phyloP scores from a whole-genome alignment of 2,329 filamentous ascomycete species.

The Pseudogymnoascus sp. region DNA sequence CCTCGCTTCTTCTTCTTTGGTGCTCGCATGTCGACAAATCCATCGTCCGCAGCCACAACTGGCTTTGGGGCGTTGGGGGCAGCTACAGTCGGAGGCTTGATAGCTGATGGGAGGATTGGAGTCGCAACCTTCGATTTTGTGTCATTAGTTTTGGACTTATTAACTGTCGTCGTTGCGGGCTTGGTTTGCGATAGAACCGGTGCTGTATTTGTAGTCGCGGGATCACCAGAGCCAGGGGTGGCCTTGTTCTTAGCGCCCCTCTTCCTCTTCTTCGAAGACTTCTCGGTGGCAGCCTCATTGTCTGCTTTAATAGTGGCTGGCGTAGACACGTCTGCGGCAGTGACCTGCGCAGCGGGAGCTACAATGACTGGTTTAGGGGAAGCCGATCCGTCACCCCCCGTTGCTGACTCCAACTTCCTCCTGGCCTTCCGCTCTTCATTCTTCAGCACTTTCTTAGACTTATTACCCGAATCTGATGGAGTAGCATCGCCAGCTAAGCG shows the following conservation, averaged over 20 bases:
- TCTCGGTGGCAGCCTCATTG: not conserved
- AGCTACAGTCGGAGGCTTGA: not conserved
- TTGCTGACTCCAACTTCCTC: not conserved
- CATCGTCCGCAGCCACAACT: not conserved
- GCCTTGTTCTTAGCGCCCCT: not conserved
- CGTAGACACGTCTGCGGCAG: not conserved
- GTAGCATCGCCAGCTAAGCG: not conserved
- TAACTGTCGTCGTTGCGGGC: not conserved
- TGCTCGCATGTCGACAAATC: not conserved
- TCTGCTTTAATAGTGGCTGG: not conserved
- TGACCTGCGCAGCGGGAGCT: not conserved
- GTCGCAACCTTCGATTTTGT: not conserved
- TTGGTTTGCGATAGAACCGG: not conserved
- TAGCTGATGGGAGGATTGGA: not conserved
- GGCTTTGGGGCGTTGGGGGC: not conserved
- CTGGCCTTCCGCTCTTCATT: not conserved
- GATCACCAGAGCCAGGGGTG: not conserved
- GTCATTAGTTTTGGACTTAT: not conserved
- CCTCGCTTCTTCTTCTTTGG: constrained; percentile 10
- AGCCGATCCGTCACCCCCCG: not conserved
- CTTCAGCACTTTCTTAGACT: not conserved
- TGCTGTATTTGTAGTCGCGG: not conserved
- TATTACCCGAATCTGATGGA: not conserved
- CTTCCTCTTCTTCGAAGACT: not conserved
- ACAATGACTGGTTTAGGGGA: not conserved